Evolutionary conservation across 108 stramenopile genomes (phyloP).

Genomic region (Conticribra weissflogii): DNA sequence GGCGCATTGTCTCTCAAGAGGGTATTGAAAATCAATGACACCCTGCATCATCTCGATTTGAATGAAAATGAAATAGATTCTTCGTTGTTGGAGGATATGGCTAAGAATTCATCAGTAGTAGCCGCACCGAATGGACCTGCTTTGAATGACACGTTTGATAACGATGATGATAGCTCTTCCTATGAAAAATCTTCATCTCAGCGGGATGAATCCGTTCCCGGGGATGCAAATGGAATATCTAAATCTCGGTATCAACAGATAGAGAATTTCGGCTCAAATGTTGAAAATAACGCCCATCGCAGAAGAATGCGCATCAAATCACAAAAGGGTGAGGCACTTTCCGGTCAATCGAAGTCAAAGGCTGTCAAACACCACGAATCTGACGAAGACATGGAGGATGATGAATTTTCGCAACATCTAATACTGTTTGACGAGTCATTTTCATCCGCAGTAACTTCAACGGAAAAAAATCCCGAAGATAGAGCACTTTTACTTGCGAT

Average conservation of each 20-base stretch:
- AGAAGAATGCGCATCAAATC: too few species aligned
- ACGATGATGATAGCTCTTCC: not conserved
- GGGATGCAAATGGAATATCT: not conserved
- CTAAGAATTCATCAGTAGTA: not conserved
- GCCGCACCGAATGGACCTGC: not conserved
- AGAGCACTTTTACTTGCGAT: conserved; percentile 10
- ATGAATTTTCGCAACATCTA: not conserved
- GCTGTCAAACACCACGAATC: too few species aligned
- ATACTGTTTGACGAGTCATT: conserved; percentile 6
- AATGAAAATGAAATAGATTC: conserved; percentile 7
- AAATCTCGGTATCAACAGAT: not conserved
- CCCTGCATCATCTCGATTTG: conserved; percentile 12
- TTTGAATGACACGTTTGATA: not conserved
- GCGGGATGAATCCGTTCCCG: not conserved
- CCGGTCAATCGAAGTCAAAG: too few species aligned
- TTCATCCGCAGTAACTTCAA: conserved; percentile 2
- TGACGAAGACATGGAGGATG: not conserved
- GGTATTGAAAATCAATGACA: conserved; percentile 3
- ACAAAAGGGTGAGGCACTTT: too few species aligned
- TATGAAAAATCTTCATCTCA: not conserved
- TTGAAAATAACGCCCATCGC: too few species aligned
- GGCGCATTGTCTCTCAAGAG: conserved; percentile 7
- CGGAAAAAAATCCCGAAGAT: conserved; percentile 2
- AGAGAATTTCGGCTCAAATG: too few species aligned
- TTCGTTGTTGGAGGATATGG: not conserved